A percentile compares a stretch with the other conserved stretches of the same genome.
phyloP scores from a whole-genome alignment of 148 eudicot species.

The Cornus kousa region DNA sequence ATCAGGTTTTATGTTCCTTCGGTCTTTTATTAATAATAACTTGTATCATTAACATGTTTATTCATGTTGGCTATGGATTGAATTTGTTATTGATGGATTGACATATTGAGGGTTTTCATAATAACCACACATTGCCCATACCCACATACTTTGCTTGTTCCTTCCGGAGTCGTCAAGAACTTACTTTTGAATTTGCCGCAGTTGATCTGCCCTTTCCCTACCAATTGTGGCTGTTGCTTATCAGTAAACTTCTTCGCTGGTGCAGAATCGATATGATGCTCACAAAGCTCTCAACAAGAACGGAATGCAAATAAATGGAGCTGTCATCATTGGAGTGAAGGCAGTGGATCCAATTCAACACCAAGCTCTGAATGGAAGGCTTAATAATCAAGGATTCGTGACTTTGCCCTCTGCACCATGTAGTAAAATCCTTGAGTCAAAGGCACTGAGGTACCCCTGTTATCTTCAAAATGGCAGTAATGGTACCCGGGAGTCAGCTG shows the following conservation, averaged over 20 bases:
- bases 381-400: conserved; percentile 82
- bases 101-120: not conserved
- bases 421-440: conserved; percentile 40
- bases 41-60: no score
- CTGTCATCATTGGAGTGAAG: conserved; percentile 86
- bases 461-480: conserved; percentile 62
- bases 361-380: conserved; percentile 63
- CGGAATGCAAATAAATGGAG: conserved; percentile 80
- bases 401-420: conserved; percentile 53
- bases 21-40: no score
- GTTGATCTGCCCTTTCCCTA: not conserved
- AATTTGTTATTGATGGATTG: no score
- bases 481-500: conserved; percentile 42
- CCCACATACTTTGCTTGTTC: no score
- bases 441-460: conserved; percentile 35
- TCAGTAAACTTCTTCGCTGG: not conserved
- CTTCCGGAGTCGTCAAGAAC: no score
- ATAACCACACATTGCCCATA: no score
- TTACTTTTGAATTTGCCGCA: no score
- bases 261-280: conserved; percentile 82
- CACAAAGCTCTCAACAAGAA: conserved; percentile 85
- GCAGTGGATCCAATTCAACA: conserved; percentile 75
- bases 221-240: not conserved
- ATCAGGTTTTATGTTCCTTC: no score
- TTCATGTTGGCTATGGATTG: not conserved